Percentiles rank a stretch among this genome's conserved stretches.
These are phyloP conservation scores for Penicillium griseofulvum DNA, from an alignment of 2,329 filamentous ascomycete species.

Conservation along the genomic window DNA sequence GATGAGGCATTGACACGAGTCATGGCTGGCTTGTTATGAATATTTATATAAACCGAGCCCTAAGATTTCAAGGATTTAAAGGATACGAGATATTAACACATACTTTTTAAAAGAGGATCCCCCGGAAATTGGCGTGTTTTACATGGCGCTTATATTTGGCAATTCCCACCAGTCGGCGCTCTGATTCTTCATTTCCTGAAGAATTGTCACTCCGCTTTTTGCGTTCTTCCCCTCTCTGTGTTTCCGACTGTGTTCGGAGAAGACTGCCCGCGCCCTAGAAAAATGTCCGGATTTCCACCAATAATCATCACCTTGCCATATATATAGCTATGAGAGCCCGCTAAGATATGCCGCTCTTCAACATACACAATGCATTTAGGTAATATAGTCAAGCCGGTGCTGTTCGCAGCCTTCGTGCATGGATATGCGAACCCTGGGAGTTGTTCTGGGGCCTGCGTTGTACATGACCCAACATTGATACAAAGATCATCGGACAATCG, in stretches of 20 bases:
- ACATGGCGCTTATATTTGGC: neutral
- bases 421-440: conserved; percentile 32
- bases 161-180: conserved; percentile 12
- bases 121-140: neutral
- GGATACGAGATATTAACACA: neutral
- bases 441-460: conserved; percentile 33
- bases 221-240: neutral
- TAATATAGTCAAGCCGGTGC: neutral
- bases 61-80: no score
- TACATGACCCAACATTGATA: conserved; percentile 52
- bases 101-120: neutral
- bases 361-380: conserved; percentile 3
- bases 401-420: conserved; percentile 19
- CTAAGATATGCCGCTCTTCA: neutral
- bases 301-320: conserved; percentile 1
- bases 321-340: neutral
- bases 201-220: neutral
- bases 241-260: neutral
- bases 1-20: conserved; percentile 36
- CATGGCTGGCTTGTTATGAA: conserved; percentile 35
- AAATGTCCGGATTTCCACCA: conserved; percentile 11
- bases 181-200: neutral
- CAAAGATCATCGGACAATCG: conserved; percentile 47
- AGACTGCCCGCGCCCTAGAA: neutral
- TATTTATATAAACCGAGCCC: neutral